phyloP scores from a whole-genome alignment of 139 green algal genomes.

The Asterochloris sp. region DNA sequence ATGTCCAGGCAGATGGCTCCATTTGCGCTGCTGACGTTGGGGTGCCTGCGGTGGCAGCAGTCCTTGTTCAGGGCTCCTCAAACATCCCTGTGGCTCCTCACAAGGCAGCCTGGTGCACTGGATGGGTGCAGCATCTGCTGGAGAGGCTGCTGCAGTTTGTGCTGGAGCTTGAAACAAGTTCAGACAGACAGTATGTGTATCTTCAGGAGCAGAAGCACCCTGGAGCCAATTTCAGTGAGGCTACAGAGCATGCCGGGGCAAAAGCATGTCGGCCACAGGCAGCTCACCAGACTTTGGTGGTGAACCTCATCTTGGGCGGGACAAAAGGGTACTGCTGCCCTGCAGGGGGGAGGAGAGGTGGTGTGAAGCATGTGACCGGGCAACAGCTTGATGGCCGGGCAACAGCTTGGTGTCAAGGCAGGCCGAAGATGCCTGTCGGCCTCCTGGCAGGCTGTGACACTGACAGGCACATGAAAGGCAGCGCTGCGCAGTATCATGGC shows the following conservation, averaged over 20 bases:
- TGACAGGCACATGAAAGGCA: neutral
- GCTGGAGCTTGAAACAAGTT: too few relatives aligned
- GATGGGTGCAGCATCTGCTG: too few relatives aligned
- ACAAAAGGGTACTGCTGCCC: slow-evolving; percentile 93
- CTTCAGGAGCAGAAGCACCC: too few relatives aligned
- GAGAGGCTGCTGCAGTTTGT: too few relatives aligned
- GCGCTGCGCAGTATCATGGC: neutral
- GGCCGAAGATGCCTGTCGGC: too few relatives aligned
- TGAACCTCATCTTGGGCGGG: slow-evolving; percentile 97
- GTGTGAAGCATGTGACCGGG: neutral
- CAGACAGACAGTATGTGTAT: too few relatives aligned
- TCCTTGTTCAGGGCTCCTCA: too few relatives aligned
- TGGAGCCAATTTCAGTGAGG: too few relatives aligned
- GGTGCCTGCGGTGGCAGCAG: slow-evolving; percentile 77
- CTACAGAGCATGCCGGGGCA: too few relatives aligned
- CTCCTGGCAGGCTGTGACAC: neutral
- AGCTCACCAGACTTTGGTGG: slow-evolving; percentile 79
- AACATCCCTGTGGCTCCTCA: too few relatives aligned
- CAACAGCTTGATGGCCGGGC: neutral
- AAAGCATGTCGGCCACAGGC: too few relatives aligned
- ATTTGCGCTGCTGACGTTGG: slow-evolving; percentile 92
- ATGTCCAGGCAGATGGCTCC: slow-evolving; percentile 98
- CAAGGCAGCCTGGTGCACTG: too few relatives aligned
- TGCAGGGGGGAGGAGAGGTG: neutral
- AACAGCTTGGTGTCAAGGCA: neutral